Evolutionary conservation across 768 basidiomycete genomes (phyloP), one percentile per base, ranked within the genome.

Genomic region (Kwoniella bestiolae): DNA sequence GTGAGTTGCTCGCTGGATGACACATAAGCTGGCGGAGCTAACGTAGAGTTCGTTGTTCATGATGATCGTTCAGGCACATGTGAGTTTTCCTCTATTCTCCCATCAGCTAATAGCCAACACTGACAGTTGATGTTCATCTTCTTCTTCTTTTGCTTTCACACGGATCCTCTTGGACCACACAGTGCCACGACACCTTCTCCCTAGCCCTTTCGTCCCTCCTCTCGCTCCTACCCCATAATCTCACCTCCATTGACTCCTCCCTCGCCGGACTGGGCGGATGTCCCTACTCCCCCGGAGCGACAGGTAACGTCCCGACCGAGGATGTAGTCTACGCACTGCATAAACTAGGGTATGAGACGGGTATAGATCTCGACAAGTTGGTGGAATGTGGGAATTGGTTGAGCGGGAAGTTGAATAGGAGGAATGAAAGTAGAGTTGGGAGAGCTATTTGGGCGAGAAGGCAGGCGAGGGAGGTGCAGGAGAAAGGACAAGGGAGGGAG

Each of bases 281-380:
- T 75, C 94, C 94, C 2, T 98, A 92, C 81, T 93, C 94, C 1
- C 95, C 94, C 2, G 94, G 94, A 5, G 94, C 94, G 14, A 94
- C 92, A 0, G 94, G 95, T 16, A 96, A 96, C 71, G 91, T 96
- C 18, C 89, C 92, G 0, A 97, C 95, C 0, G 94, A 98, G 69
- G 84, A 95, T 70, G 87, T 95, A 0, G 84, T 95, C 8, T 93
- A 96, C 68, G 90, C 91, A 0, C 85, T 98, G 7, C 86, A 84
- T 71, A 87, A 82, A 56, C 89, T 88, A 9, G 84, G 82, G 5
- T 82, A 82, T 50, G 87, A 87, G 78, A 85, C 83, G 3, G 87
- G 87, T 3, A 83, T 85, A 46, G 86, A 92, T 72, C 82, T 94
- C 44, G 85, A 87, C n/a, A 81, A 85, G 65, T 83, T 94, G 47